Evolutionary conservation across 2,329 filamentous ascomycete genomes (phyloP).

Genomic region (Neonectria coccinea): DNA sequence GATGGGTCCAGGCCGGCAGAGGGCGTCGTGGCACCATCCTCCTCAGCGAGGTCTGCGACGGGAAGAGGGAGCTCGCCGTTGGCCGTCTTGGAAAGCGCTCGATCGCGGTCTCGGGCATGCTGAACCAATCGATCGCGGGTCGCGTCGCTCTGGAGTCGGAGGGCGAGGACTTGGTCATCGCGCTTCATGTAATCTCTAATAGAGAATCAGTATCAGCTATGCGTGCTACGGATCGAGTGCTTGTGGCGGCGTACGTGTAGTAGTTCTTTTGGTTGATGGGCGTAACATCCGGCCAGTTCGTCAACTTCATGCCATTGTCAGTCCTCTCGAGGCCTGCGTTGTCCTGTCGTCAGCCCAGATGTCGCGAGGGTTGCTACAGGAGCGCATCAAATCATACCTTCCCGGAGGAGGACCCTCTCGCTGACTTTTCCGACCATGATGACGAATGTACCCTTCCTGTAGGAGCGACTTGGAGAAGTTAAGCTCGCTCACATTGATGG

Average conservation of each 20-base stretch:
- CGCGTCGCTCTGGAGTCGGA: slow-evolving; percentile 89
- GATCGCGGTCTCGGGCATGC: slow-evolving; percentile 87
- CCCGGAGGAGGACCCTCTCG: slow-evolving; percentile 72
- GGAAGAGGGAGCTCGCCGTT: slow-evolving; percentile 73
- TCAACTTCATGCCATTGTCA: slow-evolving; percentile 97
- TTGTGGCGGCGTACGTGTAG: slow-evolving; percentile 77
- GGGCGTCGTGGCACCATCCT: slow-evolving; percentile 66
- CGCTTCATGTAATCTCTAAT: slow-evolving; percentile 94
- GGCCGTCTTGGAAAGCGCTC: slow-evolving; percentile 81
- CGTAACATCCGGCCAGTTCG: slow-evolving; percentile 90
- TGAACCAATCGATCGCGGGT: slow-evolving; percentile 85
- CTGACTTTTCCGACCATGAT: slow-evolving; percentile 74
- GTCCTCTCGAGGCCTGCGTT: slow-evolving; percentile 87
- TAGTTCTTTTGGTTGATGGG: slow-evolving; percentile 99
- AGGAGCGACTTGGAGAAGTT: slow-evolving; percentile 25
- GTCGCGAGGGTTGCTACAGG: slow-evolving; percentile 27
- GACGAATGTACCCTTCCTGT: slow-evolving; percentile 33
- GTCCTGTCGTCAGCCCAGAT: slow-evolving; percentile 40
- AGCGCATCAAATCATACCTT: slow-evolving; percentile 58
- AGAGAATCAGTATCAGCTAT: slow-evolving; percentile 33
- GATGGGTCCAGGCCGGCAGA: slow-evolving; percentile 78
- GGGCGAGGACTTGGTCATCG: slow-evolving; percentile 93
- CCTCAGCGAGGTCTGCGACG: slow-evolving; percentile 69
- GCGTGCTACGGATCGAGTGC: not conserved
- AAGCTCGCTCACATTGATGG: slow-evolving; percentile 41